These are phyloP conservation scores for Aspergillus puulaauensis DNA, from an alignment of 2,329 filamentous ascomycete genomes.

Conservation along the genomic window DNA sequence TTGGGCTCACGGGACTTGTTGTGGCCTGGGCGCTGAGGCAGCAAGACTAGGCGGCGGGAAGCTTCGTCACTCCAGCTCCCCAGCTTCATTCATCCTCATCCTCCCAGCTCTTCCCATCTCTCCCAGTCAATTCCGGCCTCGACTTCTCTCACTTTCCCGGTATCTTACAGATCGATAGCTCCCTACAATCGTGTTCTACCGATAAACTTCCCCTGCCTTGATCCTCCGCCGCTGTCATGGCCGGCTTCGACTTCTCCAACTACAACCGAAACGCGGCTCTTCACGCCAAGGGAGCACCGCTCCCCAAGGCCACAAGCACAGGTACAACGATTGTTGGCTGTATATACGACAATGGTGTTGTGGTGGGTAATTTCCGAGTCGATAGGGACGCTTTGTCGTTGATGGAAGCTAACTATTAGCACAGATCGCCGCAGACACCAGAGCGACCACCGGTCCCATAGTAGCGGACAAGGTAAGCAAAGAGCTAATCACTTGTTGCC, in stretches of 20 bases:
- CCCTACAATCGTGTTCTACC: background rate
- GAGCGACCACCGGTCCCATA: conserved; percentile 95
- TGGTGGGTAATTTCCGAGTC: conserved; percentile 57
- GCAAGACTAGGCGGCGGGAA: conserved; percentile 35
- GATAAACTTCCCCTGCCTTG: conserved; percentile 20
- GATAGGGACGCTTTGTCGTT: background rate
- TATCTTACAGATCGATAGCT: background rate
- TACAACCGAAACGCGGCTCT: conserved; percentile 98
- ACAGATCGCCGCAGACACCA: conserved; percentile 94
- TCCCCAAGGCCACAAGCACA: conserved; percentile 97
- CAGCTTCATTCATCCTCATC: conserved; percentile 21
- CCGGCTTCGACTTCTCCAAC: conserved; percentile 99
- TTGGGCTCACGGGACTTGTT: conserved; percentile 17
- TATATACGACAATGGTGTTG: conserved; percentile 92
- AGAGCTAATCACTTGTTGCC: background rate
- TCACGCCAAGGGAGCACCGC: conserved; percentile 86
- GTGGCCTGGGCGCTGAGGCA: conserved; percentile 21
- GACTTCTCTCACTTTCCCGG: background rate
- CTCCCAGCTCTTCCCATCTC: background rate
- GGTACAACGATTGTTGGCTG: conserved; percentile 99
- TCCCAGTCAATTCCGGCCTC: background rate
- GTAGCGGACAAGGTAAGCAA: conserved; percentile 84
- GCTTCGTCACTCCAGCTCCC: conserved; percentile 44
- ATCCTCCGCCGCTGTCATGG: conserved; percentile 62
- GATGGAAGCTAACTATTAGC: conserved; percentile 22